These are phyloP conservation scores for Limnanthes douglasii DNA, from an alignment of 345 rosid species.

Conservation along the genomic window DNA sequence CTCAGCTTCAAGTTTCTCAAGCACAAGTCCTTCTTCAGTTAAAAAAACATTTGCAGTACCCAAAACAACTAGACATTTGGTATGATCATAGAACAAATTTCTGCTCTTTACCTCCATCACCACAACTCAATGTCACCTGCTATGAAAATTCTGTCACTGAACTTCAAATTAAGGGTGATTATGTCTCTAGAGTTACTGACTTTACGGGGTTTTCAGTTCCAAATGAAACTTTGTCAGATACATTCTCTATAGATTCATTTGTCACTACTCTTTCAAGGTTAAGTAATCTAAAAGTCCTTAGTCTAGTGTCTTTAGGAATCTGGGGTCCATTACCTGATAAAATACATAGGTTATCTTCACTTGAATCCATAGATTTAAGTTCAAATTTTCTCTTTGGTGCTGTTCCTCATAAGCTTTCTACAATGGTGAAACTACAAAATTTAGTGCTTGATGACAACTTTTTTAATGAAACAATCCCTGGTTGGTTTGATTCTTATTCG, in stretches of 20 bases:
- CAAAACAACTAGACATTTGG: constrained; percentile 55
- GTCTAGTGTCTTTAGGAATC: constrained; percentile 46
- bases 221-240: constrained; percentile 32
- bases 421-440: constrained; percentile 48
- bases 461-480: constrained; percentile 46
- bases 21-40: constrained; percentile 65
- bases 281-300: constrained; percentile 37
- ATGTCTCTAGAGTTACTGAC: constrained; percentile 14
- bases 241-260: constrained; percentile 59
- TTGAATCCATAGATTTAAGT: constrained; percentile 55
- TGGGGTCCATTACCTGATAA: constrained; percentile 76
- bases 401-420: constrained; percentile 48
- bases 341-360: constrained; percentile 43
- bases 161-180: constrained; percentile 39
- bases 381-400: constrained; percentile 50
- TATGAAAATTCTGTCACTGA: constrained; percentile 31
- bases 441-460: constrained; percentile 36
- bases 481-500: constrained; percentile 33
- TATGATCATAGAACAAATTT: constrained; percentile 31
- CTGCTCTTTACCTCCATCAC: constrained; percentile 31
- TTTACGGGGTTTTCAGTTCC: constrained; percentile 33
- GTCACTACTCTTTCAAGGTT: constrained; percentile 47
- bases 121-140: constrained; percentile 43
- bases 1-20: constrained; percentile 63
- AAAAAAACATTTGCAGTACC: constrained; percentile 57